These are phyloP conservation scores for Populus pruinosa DNA, from an alignment of 345 rosid species.

Conservation along the genomic window DNA sequence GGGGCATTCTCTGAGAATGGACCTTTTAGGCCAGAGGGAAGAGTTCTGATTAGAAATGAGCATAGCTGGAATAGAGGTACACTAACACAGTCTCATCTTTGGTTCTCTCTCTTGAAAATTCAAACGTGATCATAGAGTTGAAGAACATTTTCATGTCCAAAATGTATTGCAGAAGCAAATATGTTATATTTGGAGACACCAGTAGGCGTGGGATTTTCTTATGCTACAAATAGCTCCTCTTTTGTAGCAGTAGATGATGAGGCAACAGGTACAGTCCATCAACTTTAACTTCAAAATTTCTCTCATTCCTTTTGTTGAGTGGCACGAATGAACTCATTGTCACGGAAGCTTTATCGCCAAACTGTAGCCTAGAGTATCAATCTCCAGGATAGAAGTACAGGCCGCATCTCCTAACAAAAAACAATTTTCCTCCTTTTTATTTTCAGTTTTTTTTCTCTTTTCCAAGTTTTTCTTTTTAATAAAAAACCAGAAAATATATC, in stretches of 20 bases:
- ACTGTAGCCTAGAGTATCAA: not conserved
- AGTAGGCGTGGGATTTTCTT: conserved; percentile 94
- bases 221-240: conserved; percentile 60
- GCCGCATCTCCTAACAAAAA: no score
- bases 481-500: no score
- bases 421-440: no score
- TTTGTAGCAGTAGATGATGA: conserved; percentile 62
- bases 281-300: conserved; percentile 2
- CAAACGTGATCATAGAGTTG: not conserved
- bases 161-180: conserved; percentile 71
- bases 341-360: not conserved
- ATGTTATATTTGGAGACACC: conserved; percentile 94
- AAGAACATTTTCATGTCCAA: not conserved
- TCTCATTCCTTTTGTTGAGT: conserved; percentile 12
- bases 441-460: no score
- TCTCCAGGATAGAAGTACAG: not conserved
- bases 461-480: no score
- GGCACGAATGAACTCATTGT: not conserved
- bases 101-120: not conserved
- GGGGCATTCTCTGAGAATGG: conserved; percentile 98
- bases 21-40: conserved; percentile 88
- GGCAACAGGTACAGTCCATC: conserved; percentile 15
- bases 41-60: conserved; percentile 59
- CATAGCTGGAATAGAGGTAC: conserved; percentile 95
- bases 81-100: not conserved